Evolutionary conservation across 768 basidiomycete species (phyloP).

Genomic region (Leccinum boreale): DNA sequence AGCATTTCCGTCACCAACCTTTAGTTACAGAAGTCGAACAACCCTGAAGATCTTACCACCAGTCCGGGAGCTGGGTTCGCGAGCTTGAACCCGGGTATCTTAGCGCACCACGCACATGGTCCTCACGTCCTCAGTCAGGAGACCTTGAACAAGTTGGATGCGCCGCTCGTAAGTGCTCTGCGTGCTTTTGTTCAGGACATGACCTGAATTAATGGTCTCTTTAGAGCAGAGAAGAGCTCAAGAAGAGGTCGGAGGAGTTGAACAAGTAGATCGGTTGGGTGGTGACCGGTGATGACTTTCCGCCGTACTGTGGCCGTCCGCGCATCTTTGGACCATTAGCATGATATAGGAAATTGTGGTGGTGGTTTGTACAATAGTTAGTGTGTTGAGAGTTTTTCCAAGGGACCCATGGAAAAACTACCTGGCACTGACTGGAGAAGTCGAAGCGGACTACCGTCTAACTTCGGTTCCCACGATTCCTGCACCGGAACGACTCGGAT

Average conservation of each 20-base stretch:
- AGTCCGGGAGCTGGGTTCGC: conserved; percentile 37
- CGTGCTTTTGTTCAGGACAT: background rate
- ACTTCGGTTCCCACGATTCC: too few relatives aligned
- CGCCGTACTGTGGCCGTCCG: background rate
- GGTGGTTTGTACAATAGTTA: background rate
- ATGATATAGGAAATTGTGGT: too few relatives aligned
- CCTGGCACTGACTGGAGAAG: too few relatives aligned
- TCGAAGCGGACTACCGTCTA: too few relatives aligned
- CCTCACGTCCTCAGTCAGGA: conserved; percentile 49
- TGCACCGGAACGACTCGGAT: too few relatives aligned
- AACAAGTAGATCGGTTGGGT: conserved; percentile 33
- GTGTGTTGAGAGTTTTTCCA: background rate
- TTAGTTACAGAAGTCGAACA: conserved; percentile 49
- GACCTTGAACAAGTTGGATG: conserved; percentile 42
- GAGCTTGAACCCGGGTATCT: conserved; percentile 34
- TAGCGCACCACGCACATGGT: conserved; percentile 48
- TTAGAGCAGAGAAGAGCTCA: conserved; percentile 52
- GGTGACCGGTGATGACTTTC: background rate
- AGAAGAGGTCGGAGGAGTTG: conserved; percentile 43
- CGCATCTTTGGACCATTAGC: background rate
- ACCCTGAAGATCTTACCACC: conserved; percentile 47
- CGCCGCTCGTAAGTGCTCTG: conserved; percentile 35
- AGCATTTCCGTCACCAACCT: background rate
- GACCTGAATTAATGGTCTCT: background rate
- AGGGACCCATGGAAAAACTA: background rate